These are phyloP conservation scores for Colletotrichum lini DNA, from an alignment of 2,329 filamentous ascomycete genomes.

Conservation along the genomic window DNA sequence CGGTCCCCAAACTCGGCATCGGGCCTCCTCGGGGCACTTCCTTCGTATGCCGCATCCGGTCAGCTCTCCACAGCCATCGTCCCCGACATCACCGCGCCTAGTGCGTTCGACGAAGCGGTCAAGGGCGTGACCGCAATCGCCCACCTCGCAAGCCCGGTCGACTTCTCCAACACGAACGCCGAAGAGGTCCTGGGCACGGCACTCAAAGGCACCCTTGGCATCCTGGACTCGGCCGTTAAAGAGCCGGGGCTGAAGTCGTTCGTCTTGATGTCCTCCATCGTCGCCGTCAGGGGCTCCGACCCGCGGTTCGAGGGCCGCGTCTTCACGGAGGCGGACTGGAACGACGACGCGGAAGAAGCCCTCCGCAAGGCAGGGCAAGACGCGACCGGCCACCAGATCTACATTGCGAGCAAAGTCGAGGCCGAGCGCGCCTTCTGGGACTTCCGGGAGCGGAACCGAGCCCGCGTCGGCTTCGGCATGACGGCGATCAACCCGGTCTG, in stretches of 20 bases:
- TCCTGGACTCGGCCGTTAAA: slow-evolving; percentile 57
- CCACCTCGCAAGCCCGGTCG: slow-evolving; percentile 59
- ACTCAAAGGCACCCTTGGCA: slow-evolving; percentile 52
- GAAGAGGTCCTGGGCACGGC: slow-evolving; percentile 58
- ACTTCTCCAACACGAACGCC: slow-evolving; percentile 57
- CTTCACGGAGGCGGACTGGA: slow-evolving; percentile 49
- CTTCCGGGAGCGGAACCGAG: slow-evolving; percentile 47
- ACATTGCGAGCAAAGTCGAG: slow-evolving; percentile 51
- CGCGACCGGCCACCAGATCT: slow-evolving; percentile 41
- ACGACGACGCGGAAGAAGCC: slow-evolving; percentile 48
- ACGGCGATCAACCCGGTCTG: slow-evolving; percentile 36
- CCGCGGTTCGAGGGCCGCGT: slow-evolving; percentile 28
- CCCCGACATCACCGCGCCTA: slow-evolving; percentile 51
- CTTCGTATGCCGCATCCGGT: slow-evolving; percentile 40
- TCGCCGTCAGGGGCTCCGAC: slow-evolving; percentile 32
- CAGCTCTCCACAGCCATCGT: slow-evolving; percentile 49
- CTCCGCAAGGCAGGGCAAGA: slow-evolving; percentile 47
- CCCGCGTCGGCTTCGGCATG: slow-evolving; percentile 46
- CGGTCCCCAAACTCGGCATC: slow-evolving; percentile 47
- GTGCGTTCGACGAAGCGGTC: slow-evolving; percentile 55
- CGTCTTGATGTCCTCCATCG: slow-evolving; percentile 48
- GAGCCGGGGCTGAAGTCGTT: slow-evolving; percentile 55
- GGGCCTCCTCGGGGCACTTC: slow-evolving; percentile 43
- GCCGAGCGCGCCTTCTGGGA: slow-evolving; percentile 52
- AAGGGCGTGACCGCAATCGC: slow-evolving; percentile 57